A percentile compares a stretch with the other conserved stretches of the same genome.
Evolutionary conservation across 495 filamentous ascomycete genomes (phyloP).

Genomic region (Haplographium delicatum): DNA sequence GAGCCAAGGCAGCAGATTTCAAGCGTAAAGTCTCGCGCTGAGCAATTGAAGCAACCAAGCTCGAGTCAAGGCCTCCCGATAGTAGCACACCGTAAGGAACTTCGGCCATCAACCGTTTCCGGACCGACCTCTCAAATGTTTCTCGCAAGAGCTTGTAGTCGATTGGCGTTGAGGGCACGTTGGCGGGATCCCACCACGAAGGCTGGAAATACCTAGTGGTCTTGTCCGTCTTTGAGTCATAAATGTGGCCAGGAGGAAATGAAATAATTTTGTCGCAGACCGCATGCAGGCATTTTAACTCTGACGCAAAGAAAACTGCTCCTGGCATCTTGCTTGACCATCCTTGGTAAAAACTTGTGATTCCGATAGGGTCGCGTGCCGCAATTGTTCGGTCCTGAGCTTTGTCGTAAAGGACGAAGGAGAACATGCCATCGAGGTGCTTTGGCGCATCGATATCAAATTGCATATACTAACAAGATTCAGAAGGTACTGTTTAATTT

Average conservation of each 20-base stretch:
- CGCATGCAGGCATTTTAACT: slow-evolving; percentile 87
- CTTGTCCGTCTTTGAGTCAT: slow-evolving; percentile 81
- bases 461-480: slow-evolving; percentile 69
- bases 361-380: slow-evolving; percentile 92
- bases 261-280: slow-evolving; percentile 93
- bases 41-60: slow-evolving; percentile 89
- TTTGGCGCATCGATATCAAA: slow-evolving; percentile 91
- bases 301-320: slow-evolving; percentile 91
- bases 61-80: slow-evolving; percentile 93
- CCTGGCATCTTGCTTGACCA: slow-evolving; percentile 76
- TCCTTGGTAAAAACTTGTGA: slow-evolving; percentile 96
- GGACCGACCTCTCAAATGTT: slow-evolving; percentile 82
- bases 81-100: slow-evolving; percentile 95
- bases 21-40: slow-evolving; percentile 82
- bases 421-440: slow-evolving; percentile 98
- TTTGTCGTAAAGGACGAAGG: slow-evolving; percentile 96
- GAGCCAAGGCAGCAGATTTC: slow-evolving; percentile 51
- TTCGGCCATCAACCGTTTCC: slow-evolving; percentile 97
- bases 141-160: slow-evolving; percentile 76
- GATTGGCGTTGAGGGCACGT: slow-evolving; percentile 70
- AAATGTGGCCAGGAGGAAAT: slow-evolving; percentile 94
- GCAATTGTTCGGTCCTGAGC: slow-evolving; percentile 84
- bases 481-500: slow-evolving; percentile 16
- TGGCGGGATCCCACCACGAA: slow-evolving; percentile 81
- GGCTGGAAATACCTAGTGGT: slow-evolving; percentile 86